These are phyloP conservation scores for Plasmodium relictum DNA, from an alignment of 169 alveolate genomes.

Conservation along the genomic window DNA sequence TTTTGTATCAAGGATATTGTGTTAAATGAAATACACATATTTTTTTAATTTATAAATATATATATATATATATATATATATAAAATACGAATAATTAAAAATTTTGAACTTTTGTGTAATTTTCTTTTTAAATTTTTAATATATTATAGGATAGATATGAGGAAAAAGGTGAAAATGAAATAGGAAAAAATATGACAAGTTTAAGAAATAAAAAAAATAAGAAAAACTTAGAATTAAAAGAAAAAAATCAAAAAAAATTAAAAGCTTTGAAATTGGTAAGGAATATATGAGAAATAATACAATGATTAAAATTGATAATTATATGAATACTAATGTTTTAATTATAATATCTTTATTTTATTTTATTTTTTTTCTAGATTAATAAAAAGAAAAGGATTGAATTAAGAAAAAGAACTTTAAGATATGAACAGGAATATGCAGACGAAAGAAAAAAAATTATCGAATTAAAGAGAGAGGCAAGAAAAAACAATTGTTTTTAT, in stretches of 20 bases:
- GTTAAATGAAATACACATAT: neutral
- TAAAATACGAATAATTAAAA: too few relatives aligned
- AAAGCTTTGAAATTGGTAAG: conserved; percentile 65
- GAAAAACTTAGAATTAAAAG: conserved; percentile 8
- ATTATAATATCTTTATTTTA: neutral
- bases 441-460: conserved; percentile 80
- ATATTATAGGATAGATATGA: conserved; percentile 65
- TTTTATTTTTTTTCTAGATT: neutral
- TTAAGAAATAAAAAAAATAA: conserved; percentile 18
- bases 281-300: neutral
- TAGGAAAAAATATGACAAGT: conserved; percentile 44
- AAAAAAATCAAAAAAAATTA: conserved; percentile 15
- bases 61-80: conserved; percentile 18
- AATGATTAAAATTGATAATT: neutral
- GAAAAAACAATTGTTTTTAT: conserved; percentile 84
- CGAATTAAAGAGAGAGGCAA: conserved; percentile 85
- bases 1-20: neutral
- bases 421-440: conserved; percentile 84
- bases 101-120: neutral
- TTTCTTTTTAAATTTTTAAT: neutral
- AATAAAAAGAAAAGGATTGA: conserved; percentile 64
- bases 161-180: conserved; percentile 29
- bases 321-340: neutral
- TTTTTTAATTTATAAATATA: neutral
- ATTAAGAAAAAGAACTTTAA: conserved; percentile 81